Base-by-base conservation (phyloP, 306 rosid genomes). In the Corylus heterophylla region DNA sequence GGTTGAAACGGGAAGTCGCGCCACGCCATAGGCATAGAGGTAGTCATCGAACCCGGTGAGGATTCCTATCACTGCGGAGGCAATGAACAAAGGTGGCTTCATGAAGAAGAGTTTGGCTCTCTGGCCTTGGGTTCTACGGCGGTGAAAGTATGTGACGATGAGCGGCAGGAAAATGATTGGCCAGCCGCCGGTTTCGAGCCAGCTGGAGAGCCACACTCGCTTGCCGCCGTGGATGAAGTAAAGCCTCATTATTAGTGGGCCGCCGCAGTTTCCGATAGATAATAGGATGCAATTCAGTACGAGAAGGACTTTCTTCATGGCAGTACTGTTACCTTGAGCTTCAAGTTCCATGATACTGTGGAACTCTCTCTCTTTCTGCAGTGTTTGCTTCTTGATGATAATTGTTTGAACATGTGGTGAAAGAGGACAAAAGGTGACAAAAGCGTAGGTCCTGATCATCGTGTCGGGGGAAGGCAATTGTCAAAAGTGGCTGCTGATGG, bases 171-270 rank as follows among this genome's bases (percentile, higher is more conserved):
- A 37, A 56, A 91, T 78, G 76, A 93, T 1, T 1, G 98, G 98
- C 79, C 87, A 93, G 54, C 91, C 96, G 8, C 83, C 91, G 52
- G 97, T 89, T 77, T 90, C 69, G 9, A 93, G 95, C 77, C 69
- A 85, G 86, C 89, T 68, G 0, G 92, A 89, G 7, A 93, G 90
- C 96, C 97, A 90, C 22, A 92, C 84, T 0, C 97, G 89, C 0
- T 87, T 58, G 73, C 98, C 94, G 59, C 98, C 97, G 39, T 88
- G 92, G 76, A 91, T 3, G 87, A 87, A 93, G 84, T 93, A 93
- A 73, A 93, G 92, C 17, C 98, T 90, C 87, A 81, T 80, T 3
- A 90, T 39, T 49, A 93, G 72, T 8, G 97, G 98, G 22, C 97
- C 97, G 6, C 92, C 91, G 79, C 80, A 35, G 76, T 66, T 74